Base-by-base conservation (phyloP, 768 basidiomycete genomes). In the Terana coerulea region DNA sequence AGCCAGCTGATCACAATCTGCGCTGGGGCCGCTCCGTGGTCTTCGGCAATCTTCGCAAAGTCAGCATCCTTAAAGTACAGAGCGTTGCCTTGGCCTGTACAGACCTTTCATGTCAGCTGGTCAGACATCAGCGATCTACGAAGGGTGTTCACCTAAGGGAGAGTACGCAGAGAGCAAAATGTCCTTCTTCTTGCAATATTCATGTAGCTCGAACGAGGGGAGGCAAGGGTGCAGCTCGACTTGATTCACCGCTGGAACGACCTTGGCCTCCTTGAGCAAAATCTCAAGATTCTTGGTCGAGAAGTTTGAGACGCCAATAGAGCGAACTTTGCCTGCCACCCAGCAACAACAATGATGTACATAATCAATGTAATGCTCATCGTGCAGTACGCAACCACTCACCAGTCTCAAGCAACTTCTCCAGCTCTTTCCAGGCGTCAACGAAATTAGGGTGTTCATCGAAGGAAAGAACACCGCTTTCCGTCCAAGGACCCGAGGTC, bases 171-270 rank as follows among this genome's bases (percentile, higher is more conserved):
- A 83, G 49, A 87, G 63, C 14, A 78, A 72, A 56, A 90, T 83
- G 26, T 76, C 79, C 42, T 80, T 73, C 7, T 66, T 61, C 50
- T 80, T 75, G 58, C 80, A 83, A 56, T 79, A 77, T 40, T 72
- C 65, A 37, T 82, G 62, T 35, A 89, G 68, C 10, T 79, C 74
- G 25, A 76, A 70, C 59, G 87, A 82, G 5, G 79, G 75, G 53
- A 86, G 75, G 66, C 83, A 86, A 3, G 86, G 87, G 64, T 91
- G 88, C 3, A 82, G 67, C 67, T 84, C 81, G 17, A 85, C 75
- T 64, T 89, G 87, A 59, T 88, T 82, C 15, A 81, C 75, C 31
- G 80, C 80, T 14, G 87, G 85, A 15, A 76, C 69, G 58, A 86
- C 74, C 21, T 66, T 75, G 54, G 71, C 74, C 17, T 72, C 67